phyloP scores from a whole-genome alignment of 495 filamentous ascomycete species.

The Hyaloscypha finlandica region DNA sequence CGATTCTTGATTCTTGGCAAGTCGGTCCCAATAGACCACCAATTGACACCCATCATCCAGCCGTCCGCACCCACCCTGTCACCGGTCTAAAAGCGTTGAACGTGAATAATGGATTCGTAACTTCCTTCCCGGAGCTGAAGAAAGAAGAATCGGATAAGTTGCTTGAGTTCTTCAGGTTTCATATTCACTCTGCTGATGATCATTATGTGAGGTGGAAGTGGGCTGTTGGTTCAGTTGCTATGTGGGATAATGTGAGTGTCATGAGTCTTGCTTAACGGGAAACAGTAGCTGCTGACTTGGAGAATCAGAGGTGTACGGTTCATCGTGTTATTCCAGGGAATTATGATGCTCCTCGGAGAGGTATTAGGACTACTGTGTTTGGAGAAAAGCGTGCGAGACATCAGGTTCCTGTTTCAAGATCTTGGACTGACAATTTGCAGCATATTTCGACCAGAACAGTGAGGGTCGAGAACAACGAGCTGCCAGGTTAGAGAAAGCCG shows the following conservation, averaged over 20 bases:
- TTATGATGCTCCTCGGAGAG: slow-evolving; percentile 45
- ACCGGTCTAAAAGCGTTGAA: slow-evolving; percentile 54
- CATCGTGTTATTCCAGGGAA: slow-evolving; percentile 55
- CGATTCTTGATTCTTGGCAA: neutral
- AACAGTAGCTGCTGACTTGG: neutral
- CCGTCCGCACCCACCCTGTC: slow-evolving; percentile 56
- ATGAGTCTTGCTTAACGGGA: neutral
- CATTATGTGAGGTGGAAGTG: slow-evolving; percentile 57
- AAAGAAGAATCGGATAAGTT: slow-evolving; percentile 54
- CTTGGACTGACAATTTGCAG: neutral
- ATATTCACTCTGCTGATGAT: slow-evolving; percentile 56
- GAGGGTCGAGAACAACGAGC: slow-evolving; percentile 45
- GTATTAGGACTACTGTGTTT: slow-evolving; percentile 55
- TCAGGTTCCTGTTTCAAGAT: neutral
- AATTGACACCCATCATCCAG: slow-evolving; percentile 56
- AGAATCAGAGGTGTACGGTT: slow-evolving; percentile 11
- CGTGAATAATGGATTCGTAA: slow-evolving; percentile 52
- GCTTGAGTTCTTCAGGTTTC: slow-evolving; percentile 51
- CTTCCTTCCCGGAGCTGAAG: slow-evolving; percentile 56
- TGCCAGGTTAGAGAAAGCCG: slow-evolving; percentile 14
- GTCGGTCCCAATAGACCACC: slow-evolving; percentile 47
- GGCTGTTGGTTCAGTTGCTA: slow-evolving; percentile 53
- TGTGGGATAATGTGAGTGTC: slow-evolving; percentile 51
- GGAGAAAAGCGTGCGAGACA: slow-evolving; percentile 46
- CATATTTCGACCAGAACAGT: slow-evolving; percentile 50